Evolutionary conservation across 75 land plant species (phyloP).

Genomic region (Adiantum capillusveneris): DNA sequence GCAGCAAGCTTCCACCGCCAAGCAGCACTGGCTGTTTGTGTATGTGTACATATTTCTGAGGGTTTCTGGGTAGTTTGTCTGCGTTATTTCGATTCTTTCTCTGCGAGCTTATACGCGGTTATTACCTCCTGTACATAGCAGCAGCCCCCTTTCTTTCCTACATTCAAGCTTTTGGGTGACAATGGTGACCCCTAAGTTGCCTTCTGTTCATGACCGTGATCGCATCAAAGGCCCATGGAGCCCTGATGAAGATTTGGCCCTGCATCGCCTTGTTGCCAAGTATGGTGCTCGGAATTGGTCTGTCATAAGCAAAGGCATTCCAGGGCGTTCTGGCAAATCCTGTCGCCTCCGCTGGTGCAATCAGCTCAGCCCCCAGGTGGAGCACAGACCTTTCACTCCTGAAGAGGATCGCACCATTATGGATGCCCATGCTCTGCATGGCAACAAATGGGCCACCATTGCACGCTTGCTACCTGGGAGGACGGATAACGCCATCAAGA

Average conservation of each 20-base stretch:
- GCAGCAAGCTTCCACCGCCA: too few species aligned
- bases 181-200: too few species aligned
- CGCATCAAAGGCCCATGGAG: constrained; percentile 91
- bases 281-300: constrained; percentile 84
- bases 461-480: constrained; percentile 69
- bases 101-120: too few species aligned
- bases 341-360: constrained; percentile 81
- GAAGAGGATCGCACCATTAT: constrained; percentile 66
- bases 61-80: too few species aligned
- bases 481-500: constrained; percentile 82
- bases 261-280: constrained; percentile 56
- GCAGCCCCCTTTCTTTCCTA: too few species aligned
- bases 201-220: too few species aligned
- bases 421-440: constrained; percentile 58
- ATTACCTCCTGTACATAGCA: too few species aligned
- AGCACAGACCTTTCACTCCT: constrained; percentile 65
- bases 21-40: too few species aligned
- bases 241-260: constrained; percentile 68
- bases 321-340: constrained; percentile 68
- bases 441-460: constrained; percentile 88
- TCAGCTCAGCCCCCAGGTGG: constrained; percentile 81
- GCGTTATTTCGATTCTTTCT: too few species aligned
- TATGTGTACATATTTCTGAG: too few species aligned
- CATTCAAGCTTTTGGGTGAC: too few species aligned
- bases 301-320: constrained; percentile 65